Conservation (phyloP, 1,139 yeast species). For the Lodderomyces elongisporus region DNA sequence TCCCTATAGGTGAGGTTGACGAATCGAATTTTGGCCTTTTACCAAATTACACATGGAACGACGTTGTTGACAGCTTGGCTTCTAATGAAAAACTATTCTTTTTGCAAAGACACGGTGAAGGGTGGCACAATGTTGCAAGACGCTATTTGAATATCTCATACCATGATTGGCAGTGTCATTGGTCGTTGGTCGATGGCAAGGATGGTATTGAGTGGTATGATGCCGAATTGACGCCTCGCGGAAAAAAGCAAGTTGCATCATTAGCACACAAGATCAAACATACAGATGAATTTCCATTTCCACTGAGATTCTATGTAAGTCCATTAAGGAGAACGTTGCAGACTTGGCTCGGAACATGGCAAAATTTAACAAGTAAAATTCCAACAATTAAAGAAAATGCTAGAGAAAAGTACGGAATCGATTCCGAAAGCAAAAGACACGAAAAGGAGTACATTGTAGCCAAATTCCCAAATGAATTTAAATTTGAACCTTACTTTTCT, state of each 20-base stretch:
- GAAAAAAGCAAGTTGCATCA: slow-evolving; percentile 18
- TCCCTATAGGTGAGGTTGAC: slow-evolving; percentile 11
- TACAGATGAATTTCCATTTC: slow-evolving; percentile 20
- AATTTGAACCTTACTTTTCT: slow-evolving; percentile 26
- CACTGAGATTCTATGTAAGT: slow-evolving; percentile 28
- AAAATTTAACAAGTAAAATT: slow-evolving; percentile 11
- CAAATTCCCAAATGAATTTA: slow-evolving; percentile 18
- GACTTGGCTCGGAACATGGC: slow-evolving; percentile 31
- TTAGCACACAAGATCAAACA: slow-evolving; percentile 16
- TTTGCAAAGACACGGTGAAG: slow-evolving; percentile 40
- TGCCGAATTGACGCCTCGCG: slow-evolving; percentile 30
- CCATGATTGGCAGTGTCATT: slow-evolving; percentile 30
- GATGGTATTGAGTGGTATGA: slow-evolving; percentile 33
- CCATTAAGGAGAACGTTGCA: slow-evolving; percentile 33
- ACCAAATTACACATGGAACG: slow-evolving; percentile 16
- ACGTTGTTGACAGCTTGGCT: slow-evolving; percentile 7
- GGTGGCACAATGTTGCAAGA: slow-evolving; percentile 34
- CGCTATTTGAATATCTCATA: slow-evolving; percentile 8
- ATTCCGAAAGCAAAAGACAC: slow-evolving; percentile 33
- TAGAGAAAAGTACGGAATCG: slow-evolving; percentile 37
- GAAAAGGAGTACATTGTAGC: slow-evolving; percentile 19
- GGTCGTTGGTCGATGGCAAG: slow-evolving; percentile 28
- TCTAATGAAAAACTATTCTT: slow-evolving; percentile 26
- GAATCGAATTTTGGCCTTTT: slow-evolving; percentile 18
- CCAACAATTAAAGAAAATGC: slow-evolving; percentile 30